Percentiles rank a stretch among this genome's conserved stretches.
These are phyloP conservation scores for Neurospora sp. DNA, from an alignment of 495 filamentous ascomycete species.

Conservation along the genomic window DNA sequence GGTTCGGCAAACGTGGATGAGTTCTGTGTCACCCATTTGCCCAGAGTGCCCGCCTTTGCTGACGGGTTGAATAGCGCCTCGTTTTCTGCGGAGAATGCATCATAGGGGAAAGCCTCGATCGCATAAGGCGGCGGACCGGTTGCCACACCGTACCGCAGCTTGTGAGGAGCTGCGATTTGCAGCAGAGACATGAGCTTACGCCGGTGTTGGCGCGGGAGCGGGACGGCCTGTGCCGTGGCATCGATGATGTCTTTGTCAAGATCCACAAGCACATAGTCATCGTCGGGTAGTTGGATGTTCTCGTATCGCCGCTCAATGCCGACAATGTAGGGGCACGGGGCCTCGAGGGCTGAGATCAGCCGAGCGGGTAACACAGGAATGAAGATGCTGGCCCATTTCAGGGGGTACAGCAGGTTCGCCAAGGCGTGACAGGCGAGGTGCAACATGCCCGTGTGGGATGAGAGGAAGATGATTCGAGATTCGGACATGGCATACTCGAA, in stretches of 20 bases:
- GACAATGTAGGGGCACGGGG: conserved; percentile 93
- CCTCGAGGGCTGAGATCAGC: conserved; percentile 80
- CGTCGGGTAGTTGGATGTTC: conserved; percentile 82
- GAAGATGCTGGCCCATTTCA: conserved; percentile 86
- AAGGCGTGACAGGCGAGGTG: conserved; percentile 81
- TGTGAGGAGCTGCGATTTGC: conserved; percentile 83
- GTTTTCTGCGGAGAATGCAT: conserved; percentile 82
- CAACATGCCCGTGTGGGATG: conserved; percentile 93
- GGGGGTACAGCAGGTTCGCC: conserved; percentile 74
- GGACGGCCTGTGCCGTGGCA: conserved; percentile 58
- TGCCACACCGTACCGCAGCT: conserved; percentile 75
- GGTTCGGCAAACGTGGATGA: conserved; percentile 74
- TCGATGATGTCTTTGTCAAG: conserved; percentile 84
- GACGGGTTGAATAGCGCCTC: conserved; percentile 62
- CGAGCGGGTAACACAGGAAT: conserved; percentile 87
- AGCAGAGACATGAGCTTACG: conserved; percentile 81
- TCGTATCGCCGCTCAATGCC: conserved; percentile 93
- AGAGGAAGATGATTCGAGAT: conserved; percentile 90
- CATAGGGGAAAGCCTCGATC: conserved; percentile 80
- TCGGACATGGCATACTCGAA: conserved; percentile 92
- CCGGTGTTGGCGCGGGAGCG: conserved; percentile 79
- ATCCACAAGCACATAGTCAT: conserved; percentile 92
- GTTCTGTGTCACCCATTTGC: conserved; percentile 78
- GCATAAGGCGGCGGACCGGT: conserved; percentile 88
- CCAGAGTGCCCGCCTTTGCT: conserved; percentile 58